A percentile compares a stretch with the other conserved stretches of the same genome.
Evolutionary conservation across 495 filamentous ascomycete genomes (phyloP).

Genomic region (Usnea hakonensis): DNA sequence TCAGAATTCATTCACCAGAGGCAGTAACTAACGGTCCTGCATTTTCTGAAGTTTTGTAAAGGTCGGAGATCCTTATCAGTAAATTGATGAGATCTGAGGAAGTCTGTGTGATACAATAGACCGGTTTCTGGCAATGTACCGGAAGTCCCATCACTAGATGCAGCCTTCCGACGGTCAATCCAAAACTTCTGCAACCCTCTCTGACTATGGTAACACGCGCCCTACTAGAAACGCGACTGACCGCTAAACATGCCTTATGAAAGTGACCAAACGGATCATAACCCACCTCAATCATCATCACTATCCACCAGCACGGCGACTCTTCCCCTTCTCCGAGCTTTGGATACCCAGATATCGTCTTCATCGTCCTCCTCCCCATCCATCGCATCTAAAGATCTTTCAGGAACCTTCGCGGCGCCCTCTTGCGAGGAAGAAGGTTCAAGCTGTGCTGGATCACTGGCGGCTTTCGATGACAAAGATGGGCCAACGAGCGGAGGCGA

Average conservation of each 20-base stretch:
- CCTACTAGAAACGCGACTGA: too few species aligned
- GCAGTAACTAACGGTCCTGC: too few species aligned
- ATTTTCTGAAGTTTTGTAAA: too few species aligned
- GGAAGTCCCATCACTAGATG: too few species aligned
- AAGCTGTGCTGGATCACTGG: constrained; percentile 26
- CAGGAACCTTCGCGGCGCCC: background rate
- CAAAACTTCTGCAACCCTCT: too few species aligned
- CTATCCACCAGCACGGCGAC: constrained; percentile 45
- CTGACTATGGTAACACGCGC: too few species aligned
- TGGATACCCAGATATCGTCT: constrained; percentile 30
- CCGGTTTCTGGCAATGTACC: too few species aligned
- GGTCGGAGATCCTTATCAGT: too few species aligned
- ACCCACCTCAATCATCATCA: constrained; percentile 35
- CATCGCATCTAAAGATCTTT: background rate
- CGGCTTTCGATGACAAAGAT: constrained; percentile 1
- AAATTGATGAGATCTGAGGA: too few species aligned
- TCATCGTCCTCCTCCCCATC: constrained; percentile 20
- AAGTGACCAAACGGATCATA: constrained; percentile 24
- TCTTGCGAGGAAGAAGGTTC: constrained; percentile 9
- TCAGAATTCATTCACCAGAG: too few species aligned
- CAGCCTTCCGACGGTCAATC: too few species aligned
- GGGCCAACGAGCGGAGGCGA: constrained; percentile 18
- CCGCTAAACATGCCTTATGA: background rate
- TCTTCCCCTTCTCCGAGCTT: constrained; percentile 34
- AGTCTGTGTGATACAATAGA: too few species aligned